Base-by-base conservation (phyloP, 78 protist genomes). In the slime mould (Dictyostelium discoideum) region DNA sequence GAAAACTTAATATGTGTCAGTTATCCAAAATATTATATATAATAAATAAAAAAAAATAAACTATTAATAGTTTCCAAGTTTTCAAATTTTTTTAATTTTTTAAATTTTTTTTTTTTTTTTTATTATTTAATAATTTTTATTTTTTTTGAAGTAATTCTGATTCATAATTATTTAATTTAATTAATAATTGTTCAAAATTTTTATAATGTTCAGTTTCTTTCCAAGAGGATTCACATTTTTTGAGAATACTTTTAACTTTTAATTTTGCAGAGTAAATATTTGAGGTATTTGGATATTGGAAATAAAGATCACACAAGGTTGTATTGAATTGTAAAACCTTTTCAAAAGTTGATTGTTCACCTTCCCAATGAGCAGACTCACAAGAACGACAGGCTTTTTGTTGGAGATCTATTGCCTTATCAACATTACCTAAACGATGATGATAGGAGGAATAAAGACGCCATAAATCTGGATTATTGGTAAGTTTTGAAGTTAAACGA, bases 341-440 rank as follows among this genome's bases (percentile, higher is more conserved):
- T 48, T 80, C 88, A 69, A 90, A 90, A 5, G 32, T 44, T 0
- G 78, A 9, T 42, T 82, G 48, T 8, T 67, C 57, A 24, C 26
- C 76, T 2, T 93, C 96, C 96, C 96, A 93, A 18, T 78, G 78
- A 0, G 80, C 82, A 14, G 79, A 44, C 46, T 84, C 93, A 50
- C 77, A 22, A 13, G 87, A 8, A 46, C 96, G 76, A 73, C 80
- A 82, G 2, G 94, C 87, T 82, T 86, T 85, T 44, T 93, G 94
- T 72, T 69, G 88, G 3, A 87, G 46, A 74, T 93, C 96, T 32
- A 93, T 93, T 3, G 94, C 73, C 44, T 86, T 93, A 50, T 93
- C 93, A 0, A 67, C 8, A 26, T 93, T 67, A 9, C 93, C 96
- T 9, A 93, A 79, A 18, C 78, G 65, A 13, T 65, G 40, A 29